A percentile compares a stretch with the other conserved stretches of the same genome.
phyloP scores from a whole-genome alignment of 2,329 filamentous ascomycete species.

The Fusarium nanum region DNA sequence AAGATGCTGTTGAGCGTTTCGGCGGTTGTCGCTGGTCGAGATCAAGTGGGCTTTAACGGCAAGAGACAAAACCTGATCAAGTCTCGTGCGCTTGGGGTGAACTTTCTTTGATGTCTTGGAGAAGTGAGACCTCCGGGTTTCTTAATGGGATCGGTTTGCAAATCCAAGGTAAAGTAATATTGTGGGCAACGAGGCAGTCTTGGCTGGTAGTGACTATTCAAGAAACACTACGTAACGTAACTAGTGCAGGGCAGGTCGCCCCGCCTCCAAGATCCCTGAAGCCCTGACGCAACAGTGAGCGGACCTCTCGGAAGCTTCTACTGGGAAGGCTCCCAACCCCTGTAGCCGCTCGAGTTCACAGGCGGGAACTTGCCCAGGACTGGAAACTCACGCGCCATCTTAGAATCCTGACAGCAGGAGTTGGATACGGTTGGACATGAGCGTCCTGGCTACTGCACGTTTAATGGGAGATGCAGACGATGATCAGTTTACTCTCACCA shows the following conservation, averaged over 20 bases:
- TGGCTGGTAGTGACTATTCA: constrained; percentile 26
- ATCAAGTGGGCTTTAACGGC: constrained; percentile 29
- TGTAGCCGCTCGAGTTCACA: constrained; percentile 19
- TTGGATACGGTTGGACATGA: constrained; percentile 12
- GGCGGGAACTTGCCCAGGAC: constrained; percentile 19
- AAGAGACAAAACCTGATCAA: constrained; percentile 16
- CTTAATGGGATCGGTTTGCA: constrained; percentile 1
- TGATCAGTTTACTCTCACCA: constrained; percentile 2
- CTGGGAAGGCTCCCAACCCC: constrained; percentile 25
- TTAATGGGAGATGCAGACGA: constrained; percentile 22
- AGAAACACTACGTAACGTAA: constrained; percentile 42
- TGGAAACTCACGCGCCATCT: constrained; percentile 28
- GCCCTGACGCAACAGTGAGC: constrained; percentile 37
- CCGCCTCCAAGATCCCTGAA: constrained; percentile 31
- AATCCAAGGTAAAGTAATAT: constrained; percentile 10
- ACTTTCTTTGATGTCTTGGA: constrained; percentile 31
- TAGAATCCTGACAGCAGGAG: constrained; percentile 19
- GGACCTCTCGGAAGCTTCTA: constrained; percentile 30
- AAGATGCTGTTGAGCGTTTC: background rate
- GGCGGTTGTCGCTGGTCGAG: constrained; percentile 4
- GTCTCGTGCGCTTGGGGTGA: constrained; percentile 24
- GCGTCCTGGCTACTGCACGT: constrained; percentile 36
- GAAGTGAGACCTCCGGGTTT: constrained; percentile 17
- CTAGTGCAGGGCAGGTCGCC: constrained; percentile 22
- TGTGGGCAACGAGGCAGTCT: constrained; percentile 32